Evolutionary conservation across 345 rosid genomes (phyloP), one percentile per base, ranked within the genome.

Genomic region (Orychophragmus violaceus): DNA sequence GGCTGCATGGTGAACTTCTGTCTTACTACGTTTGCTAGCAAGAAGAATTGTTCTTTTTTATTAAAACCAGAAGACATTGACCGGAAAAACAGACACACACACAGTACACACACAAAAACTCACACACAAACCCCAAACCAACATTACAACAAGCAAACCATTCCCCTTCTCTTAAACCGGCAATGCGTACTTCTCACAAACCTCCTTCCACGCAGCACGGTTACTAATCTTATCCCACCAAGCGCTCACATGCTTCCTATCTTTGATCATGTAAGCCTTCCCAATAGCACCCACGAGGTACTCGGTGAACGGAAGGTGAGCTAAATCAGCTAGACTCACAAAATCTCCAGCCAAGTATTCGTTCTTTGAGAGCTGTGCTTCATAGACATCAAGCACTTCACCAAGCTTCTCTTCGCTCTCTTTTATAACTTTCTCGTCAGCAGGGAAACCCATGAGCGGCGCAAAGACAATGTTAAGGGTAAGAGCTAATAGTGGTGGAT

Each of bases 181-280:
- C 22, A 62, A 44, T 8, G 63, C 48, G 0, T 60, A 82, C 42
- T 75, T 79, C 69, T 76, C 66, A 1, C 65, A 59, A 42, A 81
- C 82, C 48, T 82, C 81, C 75, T 81, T 78, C 92, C 87, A 81
- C 9, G 89, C 82, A 17, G 87, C 78, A 41, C 89, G 80, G 75
- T 12, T 78, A 56, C 82, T 79, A 55, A 87, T 87, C 22, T 81
- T 80, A 66, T 84, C 84, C 93, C 93, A 82, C 93, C 87, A 84
- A 0, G 77, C 78, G 22, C 84, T 80, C 27, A 81, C 83, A 23
- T 82, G 80, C 69, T 83, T 78, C 78, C 89, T 80, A 32, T 76
- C 75, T 52, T 72, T 72, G 10, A 84, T 80, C 86, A 87, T 4
- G 22, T 80, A 32, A 67, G 71, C 82, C 71, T 81, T 84, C 19